Base-by-base conservation (phyloP, 805 yeast genomes). In the Wickerhamiella hasegawae region DNA sequence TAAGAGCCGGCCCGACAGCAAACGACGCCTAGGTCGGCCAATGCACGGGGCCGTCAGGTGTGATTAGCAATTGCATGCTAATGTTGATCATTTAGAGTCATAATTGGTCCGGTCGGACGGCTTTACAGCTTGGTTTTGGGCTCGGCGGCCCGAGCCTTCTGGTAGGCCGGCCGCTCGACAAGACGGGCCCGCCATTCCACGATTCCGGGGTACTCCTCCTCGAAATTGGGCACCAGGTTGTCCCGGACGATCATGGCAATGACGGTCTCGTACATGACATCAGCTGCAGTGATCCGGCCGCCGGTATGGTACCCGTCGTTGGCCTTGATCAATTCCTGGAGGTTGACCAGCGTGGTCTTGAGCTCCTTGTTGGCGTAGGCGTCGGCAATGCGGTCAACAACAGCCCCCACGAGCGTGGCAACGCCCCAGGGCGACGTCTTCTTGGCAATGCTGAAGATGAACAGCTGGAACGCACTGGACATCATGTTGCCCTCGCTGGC, bases 401-500 rank as follows among this genome's bases (percentile, higher is more conserved):
- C 57, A 36, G 54, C 40, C 12, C 59, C 53, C 3, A 67, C 61
- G 5, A 72, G 18, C 31, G 27, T 27, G 4, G 31, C 5, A 6
- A 31, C 15, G 11, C 32, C 39, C 15, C 12, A 26, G 18, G 43
- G 37, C 23, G 20, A 10, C 18, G 22, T 20, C 15, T 29, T 12
- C 17, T 26, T 18, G 24, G 36, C 65, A 18, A 55, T 57, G 5
- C 60, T 49, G 14, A 51, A 42, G 25, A 60, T 35, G 25, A 53
- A 45, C 37, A 57, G 49, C 32, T 56, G 58, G 53, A 57, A 57
- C 37, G 66, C 47, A 5, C 59, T 53, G 5, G 71, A 69, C 51
- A 70, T 75, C 11, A 76, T 47, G 12, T 77, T 62, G 1, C 73
- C 79, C 53, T 76, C 84, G 18, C 67, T 48, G 45, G 65, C 70